Evolutionary conservation across 371 early-diverging fungal genomes (phyloP).

Genomic region (Mucor irregularis): DNA sequence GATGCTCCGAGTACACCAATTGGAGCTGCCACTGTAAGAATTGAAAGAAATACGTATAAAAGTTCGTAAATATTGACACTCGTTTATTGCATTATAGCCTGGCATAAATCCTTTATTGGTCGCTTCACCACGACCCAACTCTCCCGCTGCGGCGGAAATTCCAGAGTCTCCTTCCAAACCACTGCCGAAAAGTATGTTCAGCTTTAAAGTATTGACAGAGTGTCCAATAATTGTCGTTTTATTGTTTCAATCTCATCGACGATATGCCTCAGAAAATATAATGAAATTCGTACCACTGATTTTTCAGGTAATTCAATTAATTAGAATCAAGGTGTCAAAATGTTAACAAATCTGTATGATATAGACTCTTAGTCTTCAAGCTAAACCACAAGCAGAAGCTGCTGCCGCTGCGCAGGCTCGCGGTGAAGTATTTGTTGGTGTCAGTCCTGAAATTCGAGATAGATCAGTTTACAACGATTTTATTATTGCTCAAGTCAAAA

Average conservation of each 20-base stretch:
- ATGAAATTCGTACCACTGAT: constrained; percentile 86
- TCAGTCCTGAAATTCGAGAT: constrained; percentile 77
- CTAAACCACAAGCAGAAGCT: constrained; percentile 74
- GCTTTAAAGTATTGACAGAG: constrained; percentile 97
- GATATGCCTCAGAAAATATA: constrained; percentile 78
- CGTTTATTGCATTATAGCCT: constrained; percentile 40
- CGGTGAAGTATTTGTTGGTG: constrained; percentile 79
- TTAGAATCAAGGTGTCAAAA: background rate
- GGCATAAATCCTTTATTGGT: constrained; percentile 51
- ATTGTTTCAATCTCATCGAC: constrained; percentile 85
- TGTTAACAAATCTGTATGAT: background rate
- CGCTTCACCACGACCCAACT: constrained; percentile 77
- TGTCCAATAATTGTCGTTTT: constrained; percentile 96
- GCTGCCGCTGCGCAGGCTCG: constrained; percentile 66
- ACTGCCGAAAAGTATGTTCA: constrained; percentile 75
- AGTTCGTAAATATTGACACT: constrained; percentile 23
- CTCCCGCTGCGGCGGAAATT: constrained; percentile 68
- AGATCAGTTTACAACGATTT: constrained; percentile 78
- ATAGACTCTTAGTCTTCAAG: constrained; percentile 77
- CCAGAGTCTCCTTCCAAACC: constrained; percentile 66
- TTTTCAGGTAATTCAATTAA: constrained; percentile 59
- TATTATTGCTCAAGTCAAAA: constrained; percentile 91
- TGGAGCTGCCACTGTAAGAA: constrained; percentile 54
- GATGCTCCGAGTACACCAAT: constrained; percentile 65
- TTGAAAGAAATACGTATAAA: constrained; percentile 32